A percentile compares a stretch with the other conserved stretches of the same genome.
These are phyloP conservation scores for Aspergillus sojae DNA, from an alignment of 2,329 filamentous ascomycete genomes.

Conservation along the genomic window DNA sequence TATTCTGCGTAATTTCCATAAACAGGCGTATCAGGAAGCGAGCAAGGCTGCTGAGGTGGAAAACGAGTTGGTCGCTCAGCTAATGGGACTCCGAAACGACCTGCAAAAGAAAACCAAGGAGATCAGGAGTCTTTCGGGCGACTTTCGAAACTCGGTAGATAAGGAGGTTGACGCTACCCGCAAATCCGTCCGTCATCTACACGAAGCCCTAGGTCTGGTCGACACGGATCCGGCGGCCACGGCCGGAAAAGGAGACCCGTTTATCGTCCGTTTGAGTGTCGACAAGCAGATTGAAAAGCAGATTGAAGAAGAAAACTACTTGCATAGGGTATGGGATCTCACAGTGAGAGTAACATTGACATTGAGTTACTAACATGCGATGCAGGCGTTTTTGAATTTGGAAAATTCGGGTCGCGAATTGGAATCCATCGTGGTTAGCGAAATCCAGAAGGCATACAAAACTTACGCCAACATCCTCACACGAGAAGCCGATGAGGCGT, in stretches of 20 bases:
- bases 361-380: not conserved
- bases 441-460: conserved; percentile 97
- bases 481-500: conserved; percentile 82
- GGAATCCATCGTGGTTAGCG: conserved; percentile 92
- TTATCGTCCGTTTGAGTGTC: conserved; percentile 79
- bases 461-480: conserved; percentile 89
- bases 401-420: conserved; percentile 93
- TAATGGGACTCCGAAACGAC: conserved; percentile 84
- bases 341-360: not conserved
- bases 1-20: conserved; percentile 81
- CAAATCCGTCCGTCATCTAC: conserved; percentile 76
- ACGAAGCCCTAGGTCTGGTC: conserved; percentile 76
- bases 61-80: conserved; percentile 82
- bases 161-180: conserved; percentile 89
- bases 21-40: conserved; percentile 74
- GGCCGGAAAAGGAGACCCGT: conserved; percentile 88
- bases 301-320: conserved; percentile 94
- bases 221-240: conserved; percentile 75
- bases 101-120: conserved; percentile 97
- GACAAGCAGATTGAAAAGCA: conserved; percentile 91
- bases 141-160: conserved; percentile 96
- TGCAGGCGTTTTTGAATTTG: conserved; percentile 86
- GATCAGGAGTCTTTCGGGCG: conserved; percentile 88
- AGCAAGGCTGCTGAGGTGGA: conserved; percentile 91
- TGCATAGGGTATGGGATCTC: conserved; percentile 72